phyloP scores from a whole-genome alignment of 2,329 filamentous ascomycete species.

The Elsinoe necatrix region DNA sequence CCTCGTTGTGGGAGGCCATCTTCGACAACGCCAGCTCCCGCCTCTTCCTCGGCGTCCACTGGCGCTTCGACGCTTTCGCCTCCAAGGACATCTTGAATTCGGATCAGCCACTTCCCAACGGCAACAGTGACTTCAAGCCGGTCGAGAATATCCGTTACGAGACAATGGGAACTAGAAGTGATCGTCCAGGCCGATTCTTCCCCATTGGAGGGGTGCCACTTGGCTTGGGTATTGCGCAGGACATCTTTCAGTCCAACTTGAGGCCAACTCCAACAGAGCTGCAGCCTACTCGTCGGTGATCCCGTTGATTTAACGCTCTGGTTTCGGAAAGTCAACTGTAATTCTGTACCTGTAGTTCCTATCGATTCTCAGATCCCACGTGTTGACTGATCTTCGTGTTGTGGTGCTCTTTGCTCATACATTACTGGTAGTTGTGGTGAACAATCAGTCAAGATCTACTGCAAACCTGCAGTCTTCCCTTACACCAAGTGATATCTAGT shows the following conservation, averaged over 20 bases:
- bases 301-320: neutral
- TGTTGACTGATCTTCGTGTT: too few species aligned
- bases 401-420: too few species aligned
- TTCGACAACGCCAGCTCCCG: slow-evolving; percentile 27
- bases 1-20: slow-evolving; percentile 25
- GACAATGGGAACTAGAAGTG: neutral
- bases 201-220: slow-evolving; percentile 3
- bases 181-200: neutral
- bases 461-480: too few species aligned
- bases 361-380: too few species aligned
- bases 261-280: neutral
- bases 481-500: too few species aligned
- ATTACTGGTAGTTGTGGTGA: too few species aligned
- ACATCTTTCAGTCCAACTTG: slow-evolving; percentile 5
- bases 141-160: neutral
- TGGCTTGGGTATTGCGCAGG: neutral
- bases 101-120: too few species aligned
- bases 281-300: neutral
- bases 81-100: neutral
- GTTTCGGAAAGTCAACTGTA: too few species aligned
- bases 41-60: slow-evolving; percentile 26
- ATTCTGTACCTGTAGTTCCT: too few species aligned
- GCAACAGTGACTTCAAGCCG: slow-evolving; percentile 4
- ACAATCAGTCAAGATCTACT: too few species aligned
- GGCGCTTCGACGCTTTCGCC: slow-evolving; percentile 26